Conservation (phyloP, 1,139 yeast species). For the Candida glucosophila region DNA sequence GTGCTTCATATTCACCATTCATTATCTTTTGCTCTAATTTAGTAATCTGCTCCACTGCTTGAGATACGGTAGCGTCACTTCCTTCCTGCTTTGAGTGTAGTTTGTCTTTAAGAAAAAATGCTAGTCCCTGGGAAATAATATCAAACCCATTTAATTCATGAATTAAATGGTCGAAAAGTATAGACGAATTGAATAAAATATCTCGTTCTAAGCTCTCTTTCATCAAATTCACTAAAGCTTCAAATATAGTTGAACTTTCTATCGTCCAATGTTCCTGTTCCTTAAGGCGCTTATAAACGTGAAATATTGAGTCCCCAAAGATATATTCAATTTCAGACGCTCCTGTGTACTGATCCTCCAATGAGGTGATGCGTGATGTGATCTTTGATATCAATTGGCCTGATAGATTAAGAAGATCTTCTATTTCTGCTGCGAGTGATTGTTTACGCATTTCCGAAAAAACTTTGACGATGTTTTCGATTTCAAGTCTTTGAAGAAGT, state of each 20-base stretch:
- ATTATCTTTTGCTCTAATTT: constrained; percentile 18
- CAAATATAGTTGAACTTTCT: constrained; percentile 31
- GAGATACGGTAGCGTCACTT: constrained; percentile 5
- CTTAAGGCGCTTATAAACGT: constrained; percentile 33
- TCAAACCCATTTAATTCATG: constrained; percentile 18
- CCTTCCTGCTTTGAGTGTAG: constrained; percentile 3
- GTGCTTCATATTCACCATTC: constrained; percentile 31
- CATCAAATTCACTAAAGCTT: constrained; percentile 30
- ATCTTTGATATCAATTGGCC: constrained; percentile 13
- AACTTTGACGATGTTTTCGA: constrained; percentile 16
- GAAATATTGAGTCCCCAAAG: constrained; percentile 31
- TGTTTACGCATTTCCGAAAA: background rate
- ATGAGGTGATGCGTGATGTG: constrained; percentile 38
- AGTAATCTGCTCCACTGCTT: constrained; percentile 9
- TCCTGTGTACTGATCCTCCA: constrained; percentile 42
- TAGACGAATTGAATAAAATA: constrained; percentile 46
- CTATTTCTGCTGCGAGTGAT: constrained; percentile 1
- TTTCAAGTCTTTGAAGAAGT: constrained; percentile 33
- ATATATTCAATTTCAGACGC: constrained; percentile 47
- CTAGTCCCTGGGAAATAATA: constrained; percentile 8
- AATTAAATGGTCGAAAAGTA: constrained; percentile 34
- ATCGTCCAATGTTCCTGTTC: constrained; percentile 52
- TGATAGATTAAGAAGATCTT: constrained; percentile 9
- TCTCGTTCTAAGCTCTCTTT: constrained; percentile 44
- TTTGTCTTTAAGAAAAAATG: constrained; percentile 8